A percentile compares a stretch with the other conserved stretches of the same genome.
phyloP scores from a whole-genome alignment of 2,329 filamentous ascomycete genomes.

The Corniculantispora saksenae region DNA sequence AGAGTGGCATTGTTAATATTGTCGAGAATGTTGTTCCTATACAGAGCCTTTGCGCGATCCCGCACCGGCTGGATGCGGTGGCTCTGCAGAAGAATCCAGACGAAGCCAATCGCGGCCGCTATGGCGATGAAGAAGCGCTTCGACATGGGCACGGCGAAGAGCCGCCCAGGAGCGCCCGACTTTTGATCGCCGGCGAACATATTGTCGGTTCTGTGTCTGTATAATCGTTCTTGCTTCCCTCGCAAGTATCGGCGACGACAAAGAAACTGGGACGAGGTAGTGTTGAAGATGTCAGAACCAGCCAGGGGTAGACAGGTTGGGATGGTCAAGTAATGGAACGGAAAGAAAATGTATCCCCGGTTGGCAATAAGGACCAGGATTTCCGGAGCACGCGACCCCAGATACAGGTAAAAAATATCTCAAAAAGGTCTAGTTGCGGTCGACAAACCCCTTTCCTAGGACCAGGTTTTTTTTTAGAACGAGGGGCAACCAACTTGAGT shows the following conservation, averaged over 20 bases:
- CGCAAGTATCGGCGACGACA: background rate
- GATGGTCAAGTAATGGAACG: background rate
- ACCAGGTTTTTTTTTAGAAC: background rate
- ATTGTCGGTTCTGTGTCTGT: background rate
- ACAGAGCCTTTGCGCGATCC: constrained; percentile 3
- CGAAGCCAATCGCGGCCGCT: constrained; percentile 2
- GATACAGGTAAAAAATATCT: background rate
- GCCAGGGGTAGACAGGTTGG: background rate
- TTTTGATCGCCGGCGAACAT: background rate
- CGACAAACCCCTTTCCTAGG: background rate
- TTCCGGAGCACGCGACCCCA: background rate
- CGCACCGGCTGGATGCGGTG: constrained; percentile 12
- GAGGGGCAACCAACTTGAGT: background rate
- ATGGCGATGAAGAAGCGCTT: constrained; percentile 15
- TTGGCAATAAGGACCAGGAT: background rate
- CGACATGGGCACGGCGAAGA: constrained; percentile 4
- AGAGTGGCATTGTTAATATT: constrained; percentile 19
- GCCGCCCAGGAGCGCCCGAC: background rate
- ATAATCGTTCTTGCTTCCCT: background rate
- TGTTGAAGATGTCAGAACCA: background rate
- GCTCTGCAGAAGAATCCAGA: constrained; percentile 16
- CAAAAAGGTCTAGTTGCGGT: background rate
- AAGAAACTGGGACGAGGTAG: background rate
- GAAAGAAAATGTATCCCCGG: constrained; percentile 18
- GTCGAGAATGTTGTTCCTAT: constrained; percentile 8